Base-by-base conservation (phyloP, 2,329 filamentous ascomycete genomes). In the Penicillium sp. region DNA sequence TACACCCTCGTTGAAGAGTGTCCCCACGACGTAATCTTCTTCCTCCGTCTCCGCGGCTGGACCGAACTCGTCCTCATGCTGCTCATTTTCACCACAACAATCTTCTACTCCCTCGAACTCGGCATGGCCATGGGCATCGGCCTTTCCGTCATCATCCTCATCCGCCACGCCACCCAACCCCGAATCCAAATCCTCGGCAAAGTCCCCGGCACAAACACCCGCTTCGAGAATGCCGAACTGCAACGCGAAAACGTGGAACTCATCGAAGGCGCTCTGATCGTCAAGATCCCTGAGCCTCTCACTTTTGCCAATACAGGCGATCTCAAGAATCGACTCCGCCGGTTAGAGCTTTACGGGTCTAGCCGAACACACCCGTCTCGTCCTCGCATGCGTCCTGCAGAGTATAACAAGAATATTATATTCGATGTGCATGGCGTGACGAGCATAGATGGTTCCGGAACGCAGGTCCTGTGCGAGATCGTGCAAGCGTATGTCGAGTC, bases 341-440 rank as follows among this genome's bases (percentile, higher is more conserved):
- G 95, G 6, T 83, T 99, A 1, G 95, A 98, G 76, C 84, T 93
- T 25, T 97, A 98, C 71, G 95, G 95, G n/a, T 94, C 92, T 0
- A 88, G 83, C 49, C 82, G 85, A 56, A 92, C 91, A 0, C 95
- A 98, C 70, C 95, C 95, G 0, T 93, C 93, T 0, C 82, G 97
- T 19, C 95, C 95, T 0, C 85, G 91, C 2, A 83, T 96, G 14
- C 85, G 93, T 4, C 82, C 84, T 28, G 85, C 87, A n/a, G 89
- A 94, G 62, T 88, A 91, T 70, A 97, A 97, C 74, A 86, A 88
- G 68, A 97, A 97, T 72, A 84, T 99, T 75, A 93, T 99, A 64
- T 98, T 99, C 71, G 95, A 99, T 74, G 93, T 98, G 7, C 94
- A 98, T 69, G 95, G 95, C n/a, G 95, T 99, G 3, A 97, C 93